A percentile compares a stretch with the other conserved stretches of the same genome.
Evolutionary conservation across 305 asterid genomes (phyloP).

Genomic region (Plantago coronopus): DNA sequence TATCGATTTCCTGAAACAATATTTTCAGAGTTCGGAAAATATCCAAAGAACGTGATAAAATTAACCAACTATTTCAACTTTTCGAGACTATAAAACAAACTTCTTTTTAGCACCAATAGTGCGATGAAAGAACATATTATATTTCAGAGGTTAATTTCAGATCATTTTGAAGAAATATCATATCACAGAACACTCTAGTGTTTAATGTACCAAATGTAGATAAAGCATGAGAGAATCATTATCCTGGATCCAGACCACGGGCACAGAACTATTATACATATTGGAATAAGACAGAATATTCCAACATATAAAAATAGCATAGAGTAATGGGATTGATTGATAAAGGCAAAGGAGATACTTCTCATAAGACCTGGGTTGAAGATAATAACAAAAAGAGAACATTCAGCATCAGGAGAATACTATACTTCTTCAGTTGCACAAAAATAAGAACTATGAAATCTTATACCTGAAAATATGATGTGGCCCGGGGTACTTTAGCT

Average conservation of each 20-base stretch:
- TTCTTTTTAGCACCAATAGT: conserved; percentile 2
- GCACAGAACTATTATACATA: conserved; percentile 11
- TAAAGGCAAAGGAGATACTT: conserved; percentile 23
- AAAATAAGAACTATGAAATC: background rate
- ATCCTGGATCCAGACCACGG: conserved; percentile 7
- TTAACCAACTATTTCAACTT: conserved; percentile 1
- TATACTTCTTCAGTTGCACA: background rate
- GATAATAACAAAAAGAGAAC: background rate
- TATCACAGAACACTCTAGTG: background rate
- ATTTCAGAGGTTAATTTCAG: conserved; percentile 2
- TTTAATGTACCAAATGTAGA: conserved; percentile 1
- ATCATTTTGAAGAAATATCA: background rate
- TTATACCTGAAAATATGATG: conserved; percentile 55
- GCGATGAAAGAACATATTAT: background rate
- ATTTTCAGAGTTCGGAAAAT: background rate
- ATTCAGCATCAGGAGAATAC: conserved; percentile 20
- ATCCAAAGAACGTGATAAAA: background rate
- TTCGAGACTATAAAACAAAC: background rate
- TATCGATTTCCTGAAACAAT: background rate
- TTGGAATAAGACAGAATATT: conserved; percentile 13
- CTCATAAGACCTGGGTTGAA: conserved; percentile 22
- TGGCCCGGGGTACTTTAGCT: conserved; percentile 45
- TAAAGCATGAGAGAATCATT: conserved; percentile 5
- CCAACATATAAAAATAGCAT: conserved; percentile 13
- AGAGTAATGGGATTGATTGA: conserved; percentile 17